Conservation (phyloP, 805 yeast species). For the Pichia heedii region DNA sequence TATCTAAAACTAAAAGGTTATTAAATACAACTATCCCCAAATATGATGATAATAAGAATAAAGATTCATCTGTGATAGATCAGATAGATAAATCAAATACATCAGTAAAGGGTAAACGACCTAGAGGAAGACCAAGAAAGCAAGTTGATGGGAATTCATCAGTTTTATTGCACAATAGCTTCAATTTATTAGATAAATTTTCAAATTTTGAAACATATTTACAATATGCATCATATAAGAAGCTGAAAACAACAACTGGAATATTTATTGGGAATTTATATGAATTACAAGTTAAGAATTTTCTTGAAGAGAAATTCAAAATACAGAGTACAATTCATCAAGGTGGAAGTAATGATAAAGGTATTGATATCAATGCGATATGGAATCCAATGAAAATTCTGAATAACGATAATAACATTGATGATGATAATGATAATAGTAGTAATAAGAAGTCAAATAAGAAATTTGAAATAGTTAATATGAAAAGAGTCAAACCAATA, state of each 20-base stretch:
- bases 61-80: not conserved
- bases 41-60: not conserved
- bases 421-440: not conserved
- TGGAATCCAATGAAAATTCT: constrained; percentile 33
- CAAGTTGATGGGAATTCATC: not conserved
- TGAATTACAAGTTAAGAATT: constrained; percentile 36
- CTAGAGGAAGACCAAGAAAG: constrained; percentile 9
- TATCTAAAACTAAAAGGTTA: not conserved
- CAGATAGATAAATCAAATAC: not conserved
- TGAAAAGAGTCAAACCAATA: constrained; percentile 21
- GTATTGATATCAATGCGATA: constrained; percentile 45
- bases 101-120: constrained; percentile 3
- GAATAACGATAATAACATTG: constrained; percentile 2
- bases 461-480: constrained; percentile 17
- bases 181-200: constrained; percentile 2
- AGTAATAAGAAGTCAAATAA: not conserved
- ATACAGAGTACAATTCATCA: constrained; percentile 32
- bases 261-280: constrained; percentile 49
- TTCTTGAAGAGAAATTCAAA: constrained; percentile 31
- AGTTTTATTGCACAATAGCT: not conserved
- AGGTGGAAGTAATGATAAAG: constrained; percentile 52
- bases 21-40: not conserved
- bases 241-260: constrained; percentile 35
- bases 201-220: constrained; percentile 25
- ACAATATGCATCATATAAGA: constrained; percentile 24